Evolutionary conservation across 2,329 filamentous ascomycete species (phyloP), one percentile per base, ranked within the genome.

Genomic region (Coniochaeta ligniaria): DNA sequence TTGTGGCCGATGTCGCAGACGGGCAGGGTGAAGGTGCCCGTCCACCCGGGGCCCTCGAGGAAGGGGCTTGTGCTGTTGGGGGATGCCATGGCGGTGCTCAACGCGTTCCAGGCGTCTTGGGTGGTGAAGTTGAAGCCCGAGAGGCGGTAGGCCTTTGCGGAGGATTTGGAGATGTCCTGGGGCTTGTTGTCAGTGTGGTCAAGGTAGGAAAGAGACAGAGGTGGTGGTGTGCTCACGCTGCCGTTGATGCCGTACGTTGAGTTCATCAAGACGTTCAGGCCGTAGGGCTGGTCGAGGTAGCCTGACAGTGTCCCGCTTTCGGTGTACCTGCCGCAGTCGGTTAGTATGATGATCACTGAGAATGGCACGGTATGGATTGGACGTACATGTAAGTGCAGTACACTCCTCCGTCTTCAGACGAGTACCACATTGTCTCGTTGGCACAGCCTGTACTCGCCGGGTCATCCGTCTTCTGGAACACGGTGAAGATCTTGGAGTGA

Each of bases 201-300:
- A 24, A 2, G 20, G 4, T 47, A 26, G 24, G 47, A n/a, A 41
- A 9, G 28, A 28, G 28, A 20, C 7, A 11, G n/a, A 11, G 17
- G 16, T 26, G 17, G 24, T 4, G 17, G 14, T 41, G 52, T 35
- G 31, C 54, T 57, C 4, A 57, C 54, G 26, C n/a, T 36, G 31
- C 54, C 54, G 31, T 24, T 57, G 17, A 57, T 57, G 5, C 54
- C 54, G 35, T 57, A 57, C 3, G 54, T 35, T 8, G 7, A 6
- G 35, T 57, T 57, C 54, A 57, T 57, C 16, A 57, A 17, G n/a
- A 57, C 54, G n/a, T 57, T 31, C 6, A 57, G 33, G 11, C 54
- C 54, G 54, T 57, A 57, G 31, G 54, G 54, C 22, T 38, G 33
- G 54, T 57, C 54, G 54, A 57, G 54, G 35, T 57, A 38, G 17